Evolutionary conservation across 129 eudicot species (phyloP).

Genomic region (Flaveria brownii): DNA sequence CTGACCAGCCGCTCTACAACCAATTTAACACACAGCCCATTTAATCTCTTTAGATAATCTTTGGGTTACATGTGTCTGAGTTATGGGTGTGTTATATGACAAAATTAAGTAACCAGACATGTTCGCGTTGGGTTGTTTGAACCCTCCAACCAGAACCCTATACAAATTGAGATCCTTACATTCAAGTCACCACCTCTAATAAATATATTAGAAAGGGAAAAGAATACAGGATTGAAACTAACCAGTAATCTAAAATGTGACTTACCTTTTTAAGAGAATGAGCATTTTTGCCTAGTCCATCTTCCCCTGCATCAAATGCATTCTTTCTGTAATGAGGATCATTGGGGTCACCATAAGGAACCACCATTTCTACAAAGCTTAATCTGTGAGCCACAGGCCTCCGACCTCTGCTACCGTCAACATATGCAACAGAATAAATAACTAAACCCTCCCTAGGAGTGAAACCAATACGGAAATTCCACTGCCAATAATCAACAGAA

Average conservation of each 20-base stretch:
- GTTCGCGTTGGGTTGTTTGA: neutral
- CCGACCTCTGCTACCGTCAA: constrained; percentile 79
- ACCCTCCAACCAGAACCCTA: neutral
- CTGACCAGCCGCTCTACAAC: neutral
- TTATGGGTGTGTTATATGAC: neutral
- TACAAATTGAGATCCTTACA: neutral
- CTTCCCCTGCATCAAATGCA: constrained; percentile 96
- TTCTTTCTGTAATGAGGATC: constrained; percentile 94
- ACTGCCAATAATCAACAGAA: constrained; percentile 41
- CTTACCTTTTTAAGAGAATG: constrained; percentile 89
- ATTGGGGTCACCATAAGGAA: constrained; percentile 92
- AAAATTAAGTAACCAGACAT: neutral
- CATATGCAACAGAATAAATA: constrained; percentile 73
- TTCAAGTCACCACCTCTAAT: neutral
- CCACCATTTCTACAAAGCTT: constrained; percentile 91
- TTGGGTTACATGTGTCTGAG: constrained; percentile 2
- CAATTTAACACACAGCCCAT: neutral
- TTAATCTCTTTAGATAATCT: neutral
- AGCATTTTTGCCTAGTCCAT: constrained; percentile 89
- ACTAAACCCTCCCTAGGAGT: constrained; percentile 82
- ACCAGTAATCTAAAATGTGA: neutral
- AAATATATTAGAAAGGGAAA: neutral
- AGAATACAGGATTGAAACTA: neutral
- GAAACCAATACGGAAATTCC: constrained; percentile 82
- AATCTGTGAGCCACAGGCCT: constrained; percentile 81